Conservation (phyloP, 1,139 yeast genomes). For the Blastobotrys illinoisensis region DNA sequence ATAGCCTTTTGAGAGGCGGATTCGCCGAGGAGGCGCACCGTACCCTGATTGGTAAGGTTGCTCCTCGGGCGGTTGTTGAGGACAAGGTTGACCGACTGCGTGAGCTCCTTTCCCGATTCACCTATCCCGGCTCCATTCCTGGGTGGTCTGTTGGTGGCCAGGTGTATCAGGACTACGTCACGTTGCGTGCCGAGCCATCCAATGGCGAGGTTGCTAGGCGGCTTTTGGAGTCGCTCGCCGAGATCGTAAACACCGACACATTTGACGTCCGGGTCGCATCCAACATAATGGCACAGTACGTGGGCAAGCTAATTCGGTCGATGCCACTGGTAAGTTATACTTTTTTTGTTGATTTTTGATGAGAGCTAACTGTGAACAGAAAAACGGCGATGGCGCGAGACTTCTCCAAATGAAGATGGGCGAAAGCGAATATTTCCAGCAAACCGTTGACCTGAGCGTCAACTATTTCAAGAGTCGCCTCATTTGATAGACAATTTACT, state of each 20-base stretch:
- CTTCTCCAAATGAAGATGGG: constrained; percentile 28
- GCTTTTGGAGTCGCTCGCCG: constrained; percentile 38
- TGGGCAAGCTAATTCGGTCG: constrained; percentile 24
- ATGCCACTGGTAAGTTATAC: constrained; percentile 6
- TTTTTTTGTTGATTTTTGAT: background rate
- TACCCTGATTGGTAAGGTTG: constrained; percentile 51
- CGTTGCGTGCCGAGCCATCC: constrained; percentile 9
- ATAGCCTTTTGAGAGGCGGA: constrained; percentile 57
- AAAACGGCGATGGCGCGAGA: constrained; percentile 15
- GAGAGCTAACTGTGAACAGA: constrained; percentile 1
- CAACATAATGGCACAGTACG: constrained; percentile 46
- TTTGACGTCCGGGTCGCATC: constrained; percentile 42
- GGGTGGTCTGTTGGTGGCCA: constrained; percentile 52
- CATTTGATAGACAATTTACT: constrained; percentile 7
- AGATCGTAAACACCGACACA: constrained; percentile 31
- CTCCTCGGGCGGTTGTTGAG: constrained; percentile 58
- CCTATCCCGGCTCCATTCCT: constrained; percentile 34
- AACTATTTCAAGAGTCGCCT: constrained; percentile 18
- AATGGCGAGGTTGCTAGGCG: constrained; percentile 9
- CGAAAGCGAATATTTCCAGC: constrained; percentile 22
- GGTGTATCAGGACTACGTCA: constrained; percentile 32
- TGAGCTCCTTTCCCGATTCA: constrained; percentile 43
- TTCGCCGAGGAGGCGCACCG: constrained; percentile 61
- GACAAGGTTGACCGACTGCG: constrained; percentile 37
- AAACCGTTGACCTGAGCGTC: constrained; percentile 20